A percentile compares a stretch with the other conserved stretches of the same genome.
Evolutionary conservation across 2,329 filamentous ascomycete species (phyloP).

Genomic region (Ceratocystis albifundus): DNA sequence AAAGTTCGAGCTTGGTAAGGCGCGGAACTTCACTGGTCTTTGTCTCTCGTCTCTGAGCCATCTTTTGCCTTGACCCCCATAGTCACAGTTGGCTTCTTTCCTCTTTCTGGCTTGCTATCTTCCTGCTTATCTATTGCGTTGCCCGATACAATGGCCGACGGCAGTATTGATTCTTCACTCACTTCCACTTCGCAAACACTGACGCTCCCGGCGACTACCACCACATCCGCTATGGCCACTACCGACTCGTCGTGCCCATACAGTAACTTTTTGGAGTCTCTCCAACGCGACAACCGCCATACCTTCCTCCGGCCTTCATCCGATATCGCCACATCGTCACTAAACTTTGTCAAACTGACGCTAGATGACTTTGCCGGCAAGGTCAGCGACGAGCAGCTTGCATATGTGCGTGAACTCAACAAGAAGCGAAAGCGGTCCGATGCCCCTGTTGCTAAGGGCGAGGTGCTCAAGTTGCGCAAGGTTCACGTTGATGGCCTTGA

Average conservation of each 20-base stretch:
- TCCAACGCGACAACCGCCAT: conserved; percentile 52
- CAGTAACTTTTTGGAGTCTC: conserved; percentile 43
- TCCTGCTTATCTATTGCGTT: neutral
- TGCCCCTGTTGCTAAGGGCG: conserved; percentile 34
- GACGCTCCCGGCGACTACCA: conserved; percentile 36
- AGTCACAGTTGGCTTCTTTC: neutral
- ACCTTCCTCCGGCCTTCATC: conserved; percentile 63
- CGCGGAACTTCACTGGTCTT: neutral
- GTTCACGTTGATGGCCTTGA: conserved; percentile 81
- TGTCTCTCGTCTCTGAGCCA: neutral
- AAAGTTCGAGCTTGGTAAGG: conserved; percentile 20
- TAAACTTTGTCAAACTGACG: conserved; percentile 66
- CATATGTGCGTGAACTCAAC: conserved; percentile 53
- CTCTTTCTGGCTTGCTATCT: neutral
- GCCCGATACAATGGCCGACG: conserved; percentile 24
- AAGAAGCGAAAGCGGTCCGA: conserved; percentile 65
- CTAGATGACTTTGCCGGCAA: conserved; percentile 67
- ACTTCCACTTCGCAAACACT: conserved; percentile 55
- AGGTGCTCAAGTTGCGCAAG: conserved; percentile 64
- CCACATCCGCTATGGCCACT: conserved; percentile 31
- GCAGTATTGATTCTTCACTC: conserved; percentile 40
- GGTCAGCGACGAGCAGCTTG: conserved; percentile 60
- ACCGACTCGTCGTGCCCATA: conserved; percentile 30
- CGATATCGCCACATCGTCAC: conserved; percentile 54
- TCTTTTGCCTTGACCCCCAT: too few relatives aligned